phyloP scores from a whole-genome alignment of 1,139 yeast genomes.

The Blastobotrys capitulatus region DNA sequence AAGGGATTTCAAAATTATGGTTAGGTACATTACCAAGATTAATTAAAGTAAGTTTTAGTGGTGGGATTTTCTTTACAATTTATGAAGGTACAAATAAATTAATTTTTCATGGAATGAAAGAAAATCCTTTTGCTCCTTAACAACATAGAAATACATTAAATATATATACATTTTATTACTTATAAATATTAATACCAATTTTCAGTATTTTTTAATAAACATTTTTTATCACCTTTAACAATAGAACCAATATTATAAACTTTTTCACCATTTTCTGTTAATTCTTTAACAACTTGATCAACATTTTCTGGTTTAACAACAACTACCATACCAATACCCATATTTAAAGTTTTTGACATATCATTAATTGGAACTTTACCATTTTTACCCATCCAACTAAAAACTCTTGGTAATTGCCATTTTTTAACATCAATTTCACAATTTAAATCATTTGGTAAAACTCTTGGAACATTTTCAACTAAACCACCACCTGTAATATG shows the following conservation, averaged over 20 bases:
- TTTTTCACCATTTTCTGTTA: conserved; percentile 64
- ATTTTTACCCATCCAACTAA: conserved; percentile 88
- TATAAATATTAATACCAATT: conserved; percentile 43
- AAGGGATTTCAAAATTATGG: conserved; percentile 66
- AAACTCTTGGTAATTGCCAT: conserved; percentile 84
- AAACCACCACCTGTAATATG: conserved; percentile 99
- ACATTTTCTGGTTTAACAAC: conserved; percentile 64
- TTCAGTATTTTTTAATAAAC: conserved; percentile 61
- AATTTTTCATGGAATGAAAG: conserved; percentile 41
- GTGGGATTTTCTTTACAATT: conserved; percentile 69
- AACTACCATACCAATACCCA: conserved; percentile 96
- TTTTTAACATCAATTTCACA: conserved; percentile 73
- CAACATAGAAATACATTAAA: background rate
- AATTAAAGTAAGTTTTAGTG: conserved; percentile 69
- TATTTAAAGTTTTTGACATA: conserved; percentile 82
- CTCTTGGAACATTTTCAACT: conserved; percentile 93
- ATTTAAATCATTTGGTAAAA: conserved; percentile 72
- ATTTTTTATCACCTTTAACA: conserved; percentile 52
- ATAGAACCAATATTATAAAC: conserved; percentile 77
- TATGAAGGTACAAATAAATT: conserved; percentile 36
- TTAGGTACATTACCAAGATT: conserved; percentile 78
- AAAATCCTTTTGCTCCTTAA: conserved; percentile 42
- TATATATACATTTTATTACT: background rate
- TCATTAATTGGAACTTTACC: conserved; percentile 88
- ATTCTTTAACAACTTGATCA: conserved; percentile 46